Conservation (phyloP, 129 eudicot genomes). For the Smallanthus sonchifolius region DNA sequence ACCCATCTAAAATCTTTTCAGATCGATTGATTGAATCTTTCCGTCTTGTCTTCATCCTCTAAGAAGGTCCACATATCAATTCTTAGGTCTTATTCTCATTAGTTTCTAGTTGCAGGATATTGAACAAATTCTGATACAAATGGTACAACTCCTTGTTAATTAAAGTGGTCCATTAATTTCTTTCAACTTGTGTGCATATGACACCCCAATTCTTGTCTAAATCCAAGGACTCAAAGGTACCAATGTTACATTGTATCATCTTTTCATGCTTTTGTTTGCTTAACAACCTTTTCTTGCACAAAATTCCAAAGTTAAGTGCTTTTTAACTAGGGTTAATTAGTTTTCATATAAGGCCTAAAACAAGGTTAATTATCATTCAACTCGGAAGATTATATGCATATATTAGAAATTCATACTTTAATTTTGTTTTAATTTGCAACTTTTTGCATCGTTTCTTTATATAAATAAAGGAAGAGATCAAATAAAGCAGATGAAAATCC, state of each 20-base stretch:
- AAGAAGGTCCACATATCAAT: constrained; percentile 33
- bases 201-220: constrained; percentile 32
- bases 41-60: constrained; percentile 33
- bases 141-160: constrained; percentile 9
- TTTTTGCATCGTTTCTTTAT: not conserved
- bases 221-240: constrained; percentile 26
- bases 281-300: constrained; percentile 8
- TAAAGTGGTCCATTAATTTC: constrained; percentile 31
- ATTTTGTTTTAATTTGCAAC: not conserved
- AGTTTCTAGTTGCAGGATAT: constrained; percentile 22
- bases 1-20: constrained; percentile 28
- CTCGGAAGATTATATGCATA: not conserved
- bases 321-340: not conserved
- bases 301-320: constrained; percentile 4
- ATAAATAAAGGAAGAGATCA: too few relatives aligned
- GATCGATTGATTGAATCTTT: constrained; percentile 33
- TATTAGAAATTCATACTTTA: not conserved
- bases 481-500: too few relatives aligned
- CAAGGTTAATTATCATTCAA: not conserved
- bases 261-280: constrained; percentile 30
- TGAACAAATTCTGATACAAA: constrained; percentile 13
- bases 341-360: not conserved
- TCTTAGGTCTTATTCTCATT: constrained; percentile 23
- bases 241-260: constrained; percentile 22
- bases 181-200: constrained; percentile 6